Conservation (phyloP, 257 asterid genomes). For the Asclepias syriaca region DNA sequence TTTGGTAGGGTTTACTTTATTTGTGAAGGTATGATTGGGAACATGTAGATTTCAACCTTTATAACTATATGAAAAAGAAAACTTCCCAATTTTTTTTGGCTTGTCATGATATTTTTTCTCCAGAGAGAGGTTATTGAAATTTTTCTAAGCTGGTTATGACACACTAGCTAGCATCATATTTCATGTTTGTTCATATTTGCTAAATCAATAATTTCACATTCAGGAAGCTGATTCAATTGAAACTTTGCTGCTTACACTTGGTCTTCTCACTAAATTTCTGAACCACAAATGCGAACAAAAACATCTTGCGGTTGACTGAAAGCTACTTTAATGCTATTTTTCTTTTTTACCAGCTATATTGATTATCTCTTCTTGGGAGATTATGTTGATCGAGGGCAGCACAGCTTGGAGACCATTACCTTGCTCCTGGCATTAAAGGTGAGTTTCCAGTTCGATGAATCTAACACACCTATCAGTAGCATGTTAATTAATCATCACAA, state of each 20-base stretch:
- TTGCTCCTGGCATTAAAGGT: constrained; percentile 97
- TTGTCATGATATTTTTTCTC: not conserved
- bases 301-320: constrained; percentile 7
- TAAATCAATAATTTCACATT: not conserved
- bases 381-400: constrained; percentile 99
- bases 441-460: constrained; percentile 18
- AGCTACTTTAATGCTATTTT: constrained; percentile 27
- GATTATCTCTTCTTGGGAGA: constrained; percentile 98
- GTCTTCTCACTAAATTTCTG: not conserved
- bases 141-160: not conserved
- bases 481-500: not conserved
- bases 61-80: not conserved
- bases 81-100: not conserved
- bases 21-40: not conserved
- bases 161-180: not conserved
- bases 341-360: constrained; percentile 70
- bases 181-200: not conserved
- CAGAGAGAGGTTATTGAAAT: not conserved
- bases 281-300: not conserved
- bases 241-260: not conserved
- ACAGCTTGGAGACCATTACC: constrained; percentile 98
- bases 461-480: not conserved
- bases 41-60: not conserved
- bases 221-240: not conserved
- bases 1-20: not conserved